Evolutionary conservation across 192 early-diverging fungal genomes (phyloP).

Genomic region (Geranomyces variabilis): DNA sequence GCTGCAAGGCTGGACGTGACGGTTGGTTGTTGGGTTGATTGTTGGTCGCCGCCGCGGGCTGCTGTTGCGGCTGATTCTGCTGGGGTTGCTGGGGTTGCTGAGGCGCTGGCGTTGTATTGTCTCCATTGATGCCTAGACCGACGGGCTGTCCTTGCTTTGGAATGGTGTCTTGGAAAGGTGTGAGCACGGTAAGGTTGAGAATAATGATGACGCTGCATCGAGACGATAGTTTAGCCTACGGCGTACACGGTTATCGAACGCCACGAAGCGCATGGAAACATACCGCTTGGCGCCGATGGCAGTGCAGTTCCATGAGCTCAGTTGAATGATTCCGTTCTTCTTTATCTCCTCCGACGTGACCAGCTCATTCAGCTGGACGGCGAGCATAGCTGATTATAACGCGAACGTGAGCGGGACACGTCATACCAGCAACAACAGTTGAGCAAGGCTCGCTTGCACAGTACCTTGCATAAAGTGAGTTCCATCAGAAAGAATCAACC

Average conservation of each 20-base stretch:
- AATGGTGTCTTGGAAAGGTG: conserved; percentile 30
- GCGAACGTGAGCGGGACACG: no score
- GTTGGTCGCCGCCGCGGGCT: conserved; percentile 14
- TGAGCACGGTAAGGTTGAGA: conserved; percentile 53
- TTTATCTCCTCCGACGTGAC: conserved; percentile 49
- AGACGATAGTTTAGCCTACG: not conserved
- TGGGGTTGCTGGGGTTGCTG: not conserved
- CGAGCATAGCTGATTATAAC: conserved; percentile 61
- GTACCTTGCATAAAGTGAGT: conserved; percentile 66
- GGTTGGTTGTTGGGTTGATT: not conserved
- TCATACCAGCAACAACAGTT: no score
- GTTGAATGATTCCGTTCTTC: conserved; percentile 55
- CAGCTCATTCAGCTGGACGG: conserved; percentile 51
- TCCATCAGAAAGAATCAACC: conserved; percentile 71
- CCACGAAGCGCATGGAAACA: not conserved
- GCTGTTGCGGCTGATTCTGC: conserved; percentile 37
- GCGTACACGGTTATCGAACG: not conserved
- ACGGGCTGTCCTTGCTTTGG: conserved; percentile 20
- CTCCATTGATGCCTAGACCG: conserved; percentile 4
- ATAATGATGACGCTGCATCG: conserved; percentile 50
- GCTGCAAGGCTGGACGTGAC: not conserved
- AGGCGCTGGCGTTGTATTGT: conserved; percentile 26
- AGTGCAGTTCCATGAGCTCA: conserved; percentile 56
- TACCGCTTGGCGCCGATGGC: conserved; percentile 56
- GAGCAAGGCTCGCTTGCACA: no score